phyloP scores from a whole-genome alignment of 148 eudicot genomes.

The Polygonum aviculare region DNA sequence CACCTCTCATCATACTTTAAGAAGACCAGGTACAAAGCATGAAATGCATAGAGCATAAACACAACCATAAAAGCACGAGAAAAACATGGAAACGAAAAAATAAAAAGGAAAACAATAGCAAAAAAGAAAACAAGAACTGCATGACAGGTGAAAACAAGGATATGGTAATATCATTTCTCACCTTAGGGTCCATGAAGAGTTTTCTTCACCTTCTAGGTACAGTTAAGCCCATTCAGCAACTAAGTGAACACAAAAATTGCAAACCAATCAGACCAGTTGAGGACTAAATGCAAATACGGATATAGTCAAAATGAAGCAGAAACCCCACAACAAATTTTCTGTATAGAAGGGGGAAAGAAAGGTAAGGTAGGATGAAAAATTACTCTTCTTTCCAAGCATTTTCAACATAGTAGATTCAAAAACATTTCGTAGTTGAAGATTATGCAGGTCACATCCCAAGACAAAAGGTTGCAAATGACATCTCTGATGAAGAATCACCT shows the following conservation, averaged over 20 bases:
- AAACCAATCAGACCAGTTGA: not conserved
- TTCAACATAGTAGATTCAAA: not conserved
- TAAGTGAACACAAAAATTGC: not conserved
- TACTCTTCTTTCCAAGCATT: slow-evolving; percentile 2
- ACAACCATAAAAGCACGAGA: not conserved
- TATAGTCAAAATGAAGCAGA: not conserved
- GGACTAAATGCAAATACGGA: not conserved
- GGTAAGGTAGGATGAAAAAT: not conserved
- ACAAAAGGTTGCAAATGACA: not conserved
- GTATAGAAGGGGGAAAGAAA: not conserved
- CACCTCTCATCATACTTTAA: not conserved
- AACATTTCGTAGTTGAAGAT: not conserved
- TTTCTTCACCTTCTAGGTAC: not conserved
- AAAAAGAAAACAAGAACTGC: not conserved
- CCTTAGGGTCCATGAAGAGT: not conserved
- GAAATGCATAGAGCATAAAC: not conserved
- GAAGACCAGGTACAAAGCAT: not conserved
- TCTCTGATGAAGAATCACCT: not conserved
- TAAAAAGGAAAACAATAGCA: not conserved
- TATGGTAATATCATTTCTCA: not conserved
- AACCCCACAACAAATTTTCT: not conserved
- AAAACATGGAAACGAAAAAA: not conserved
- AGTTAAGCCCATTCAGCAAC: not conserved
- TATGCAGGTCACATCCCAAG: not conserved
- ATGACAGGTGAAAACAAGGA: not conserved